Evolutionary conservation across 768 basidiomycete genomes (phyloP), one percentile per base, ranked within the genome.

Genomic region (Trametes cingulata): DNA sequence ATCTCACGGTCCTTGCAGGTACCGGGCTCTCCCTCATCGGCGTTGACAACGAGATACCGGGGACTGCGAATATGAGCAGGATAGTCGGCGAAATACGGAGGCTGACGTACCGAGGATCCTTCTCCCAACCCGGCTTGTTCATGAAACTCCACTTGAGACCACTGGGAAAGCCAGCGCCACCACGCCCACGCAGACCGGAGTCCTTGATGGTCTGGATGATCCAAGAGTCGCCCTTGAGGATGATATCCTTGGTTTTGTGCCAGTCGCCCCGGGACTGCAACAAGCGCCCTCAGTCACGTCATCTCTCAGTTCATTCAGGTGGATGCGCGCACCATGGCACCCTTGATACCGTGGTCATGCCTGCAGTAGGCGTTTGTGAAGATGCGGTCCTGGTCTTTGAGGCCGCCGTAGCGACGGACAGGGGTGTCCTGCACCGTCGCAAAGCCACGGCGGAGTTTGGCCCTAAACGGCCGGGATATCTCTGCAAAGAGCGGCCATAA

Each of bases 1-100:
- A 99, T 98, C 76, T 99, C 96, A 50, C 96, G 90, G 74, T 98
- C 96, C 74, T 99, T 99, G 85, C 96, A 98, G 2, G 96, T 99
- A 17, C 96, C 96, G 0, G 95, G 96, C 75, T 99, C 96, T 51
- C 96, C 96, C 76, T 98, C 96, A 73, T 98, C 96, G 15, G 96
- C 95, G 72, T 98, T 98, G 66, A 98, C 91, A 52, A 99, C 96
- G 6, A 99, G 84, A 72, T 98, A 98, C 22, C 96, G 87, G 3
- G 95, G 96, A 52, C 95, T 91, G 52, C 25, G 13, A 24, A n/a
- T 35, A n/a, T 42, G 33, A 22, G 42, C 35, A 14, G 33, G 2
- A 35, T 8, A 37, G 25, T 17, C 6, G 22, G 41, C 35, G 65
- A 27, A 33, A 25, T 37, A 37, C 54, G 24, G 25, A 55, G 24